Evolutionary conservation across 768 basidiomycete genomes (phyloP), one percentile per base, ranked within the genome.

Genomic region (Rhizopogon roseolus): DNA sequence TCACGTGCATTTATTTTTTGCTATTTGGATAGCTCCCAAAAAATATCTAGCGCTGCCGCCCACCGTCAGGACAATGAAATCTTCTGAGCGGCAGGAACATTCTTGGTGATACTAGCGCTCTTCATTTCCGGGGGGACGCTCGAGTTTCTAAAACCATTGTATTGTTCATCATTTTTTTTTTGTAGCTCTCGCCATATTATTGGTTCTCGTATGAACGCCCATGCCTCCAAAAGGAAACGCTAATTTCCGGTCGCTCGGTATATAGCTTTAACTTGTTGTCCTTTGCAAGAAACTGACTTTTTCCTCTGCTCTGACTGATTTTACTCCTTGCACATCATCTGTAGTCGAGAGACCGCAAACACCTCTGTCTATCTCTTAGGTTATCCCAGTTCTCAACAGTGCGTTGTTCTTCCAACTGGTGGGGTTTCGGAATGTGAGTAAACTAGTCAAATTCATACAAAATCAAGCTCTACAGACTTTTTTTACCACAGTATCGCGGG

Each of bases 1-100:
- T 69, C 68, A 69, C 67, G 66, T 69, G 68, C 6, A 50, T 67
- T 68, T 68, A 68, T 64, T 68, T 67, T 55, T 8, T 50, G 14
- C 27, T 56, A 54, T 56, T 54, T 53, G 50, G 19, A 1, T 22
- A 3, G 22, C 22, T 22, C 22, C 3, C 22, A 22, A 22, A 22
- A 22, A 22, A 22, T 22, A 22, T 22, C 34, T 7, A 48, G 46
- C 46, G 46, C 46, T 22, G 46, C 36, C 46, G 40, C 50, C 43
- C 46, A 36, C 1, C n/a, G 48, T n/a, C n/a, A n/a, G n/a, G n/a
- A n/a, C n/a, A n/a, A n/a, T n/a, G n/a, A n/a, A n/a, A n/a, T n/a
- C n/a, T n/a, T n/a, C n/a, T n/a, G n/a, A n/a, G n/a, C n/a, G n/a
- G n/a, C 9, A 39, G 55, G 53, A 49, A 46, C 29, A 22, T 16